These are phyloP conservation scores for Aspergillus cejpii DNA, from an alignment of 2,329 filamentous ascomycete species.

Conservation along the genomic window DNA sequence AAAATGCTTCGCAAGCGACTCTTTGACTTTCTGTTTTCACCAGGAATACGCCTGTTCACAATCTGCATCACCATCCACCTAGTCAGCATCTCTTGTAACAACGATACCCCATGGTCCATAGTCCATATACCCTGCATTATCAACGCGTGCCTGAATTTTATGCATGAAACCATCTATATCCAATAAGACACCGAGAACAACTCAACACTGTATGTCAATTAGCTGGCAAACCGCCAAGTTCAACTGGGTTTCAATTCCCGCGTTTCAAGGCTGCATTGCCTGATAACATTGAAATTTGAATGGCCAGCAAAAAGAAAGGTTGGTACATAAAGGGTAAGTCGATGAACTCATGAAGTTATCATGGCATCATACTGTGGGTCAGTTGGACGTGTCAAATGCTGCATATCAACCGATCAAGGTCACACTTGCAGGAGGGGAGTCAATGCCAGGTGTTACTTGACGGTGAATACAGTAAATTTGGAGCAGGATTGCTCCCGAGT, in stretches of 20 bases:
- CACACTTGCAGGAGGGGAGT: background rate
- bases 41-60: background rate
- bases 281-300: background rate
- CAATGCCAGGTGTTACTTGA: background rate
- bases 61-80: background rate
- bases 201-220: background rate
- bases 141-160: background rate
- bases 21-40: too few relatives aligned
- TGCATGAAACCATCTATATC: background rate
- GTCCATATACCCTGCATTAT: background rate
- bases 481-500: background rate
- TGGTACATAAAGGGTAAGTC: too few relatives aligned
- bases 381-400: background rate
- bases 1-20: too few relatives aligned
- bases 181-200: background rate
- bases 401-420: background rate
- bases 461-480: background rate
- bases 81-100: background rate
- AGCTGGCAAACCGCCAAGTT: too few relatives aligned
- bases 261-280: background rate
- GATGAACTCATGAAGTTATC: background rate
- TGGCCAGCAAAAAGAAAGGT: background rate
- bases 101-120: background rate
- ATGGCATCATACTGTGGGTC: background rate
- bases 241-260: background rate